Evolutionary conservation across 2,329 filamentous ascomycete species (phyloP), one percentile per base, ranked within the genome.

Genomic region (Colletotrichum scovillei): DNA sequence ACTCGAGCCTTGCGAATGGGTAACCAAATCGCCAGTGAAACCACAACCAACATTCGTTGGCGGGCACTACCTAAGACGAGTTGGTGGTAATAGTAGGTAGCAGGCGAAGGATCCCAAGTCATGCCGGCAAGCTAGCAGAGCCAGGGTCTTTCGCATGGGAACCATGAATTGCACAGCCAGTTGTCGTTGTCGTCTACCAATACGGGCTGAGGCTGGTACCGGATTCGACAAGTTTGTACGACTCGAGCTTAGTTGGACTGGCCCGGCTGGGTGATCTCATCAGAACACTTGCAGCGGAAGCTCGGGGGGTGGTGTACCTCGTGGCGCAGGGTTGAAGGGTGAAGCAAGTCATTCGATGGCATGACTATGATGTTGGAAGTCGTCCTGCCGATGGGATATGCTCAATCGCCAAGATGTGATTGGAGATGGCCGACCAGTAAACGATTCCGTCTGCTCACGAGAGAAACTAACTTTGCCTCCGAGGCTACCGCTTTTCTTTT

Each of bases 371-470:
- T 32, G 42, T 5, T 42, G 55, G 55, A 55, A 8, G 30, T 46
- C 42, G 55, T n/a, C 26, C 30, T 62, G 56, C 32, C 55, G 68
- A 30, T 26, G 46, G 49, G 42, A 68, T 12, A 49, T 28, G n/a
- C 63, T 53, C 69, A 67, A 52, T 68, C 22, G 64, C 19, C 58
- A 68, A 57, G 56, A 35, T n/a, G 22, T 71, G 49, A 68, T 72
- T 72, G 69, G 58, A 52, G 67, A 53, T 49, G 42, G 14, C 6
- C 58, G 28, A 7, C 52, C 52, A 26, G 4, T 2, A 24, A 52
- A 22, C 11, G 28, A 49, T 7, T 42, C 14, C 53, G 14, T 58
- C 14, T 63, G 12, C 32, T 52, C 7, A 19, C 6, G 38, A n/a
- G 3, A 19, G 32, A 30, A 38, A 32, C 19, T 57, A 38, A 32